phyloP scores from a whole-genome alignment of 805 yeast genomes.

The Kuraishia cidri region DNA sequence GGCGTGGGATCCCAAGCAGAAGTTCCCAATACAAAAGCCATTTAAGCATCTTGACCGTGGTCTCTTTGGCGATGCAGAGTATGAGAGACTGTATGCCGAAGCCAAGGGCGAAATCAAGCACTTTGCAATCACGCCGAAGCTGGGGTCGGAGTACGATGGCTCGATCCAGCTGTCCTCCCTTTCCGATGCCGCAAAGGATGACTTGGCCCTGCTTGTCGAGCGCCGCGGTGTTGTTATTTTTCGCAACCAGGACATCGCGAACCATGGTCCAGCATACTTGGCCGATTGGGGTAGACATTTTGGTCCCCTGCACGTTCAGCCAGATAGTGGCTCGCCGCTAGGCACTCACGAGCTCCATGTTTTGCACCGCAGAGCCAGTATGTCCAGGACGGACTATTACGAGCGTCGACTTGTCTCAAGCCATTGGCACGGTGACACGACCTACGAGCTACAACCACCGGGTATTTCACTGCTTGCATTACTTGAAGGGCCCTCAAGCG shows the following conservation, averaged over 20 bases:
- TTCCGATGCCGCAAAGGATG: slow-evolving; percentile 31
- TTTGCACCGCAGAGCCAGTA: slow-evolving; percentile 26
- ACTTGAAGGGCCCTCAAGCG: slow-evolving; percentile 30
- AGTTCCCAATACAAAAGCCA: slow-evolving; percentile 36
- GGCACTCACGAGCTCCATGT: slow-evolving; percentile 30
- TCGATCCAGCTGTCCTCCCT: slow-evolving; percentile 33
- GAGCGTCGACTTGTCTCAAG: slow-evolving; percentile 23
- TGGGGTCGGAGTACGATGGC: slow-evolving; percentile 26
- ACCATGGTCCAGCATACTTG: slow-evolving; percentile 27
- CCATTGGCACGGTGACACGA: slow-evolving; percentile 40
- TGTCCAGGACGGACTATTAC: slow-evolving; percentile 8
- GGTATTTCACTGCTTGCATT: slow-evolving; percentile 38
- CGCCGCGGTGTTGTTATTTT: slow-evolving; percentile 37
- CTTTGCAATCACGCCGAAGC: slow-evolving; percentile 27
- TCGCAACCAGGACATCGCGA: slow-evolving; percentile 33
- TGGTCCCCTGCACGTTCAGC: slow-evolving; percentile 37
- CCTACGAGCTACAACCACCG: slow-evolving; percentile 63
- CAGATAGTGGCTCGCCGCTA: slow-evolving; percentile 40
- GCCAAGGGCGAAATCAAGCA: slow-evolving; percentile 5
- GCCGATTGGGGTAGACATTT: slow-evolving; percentile 31
- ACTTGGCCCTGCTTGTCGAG: slow-evolving; percentile 35
- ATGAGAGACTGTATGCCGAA: slow-evolving; percentile 33
- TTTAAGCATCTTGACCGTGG: slow-evolving; percentile 57
- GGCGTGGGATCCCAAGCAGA: slow-evolving; percentile 56
- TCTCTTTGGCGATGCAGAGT: slow-evolving; percentile 45